Base-by-base conservation (phyloP, 371 early-diverging fungal genomes). In the Mortierella sp. region DNA sequence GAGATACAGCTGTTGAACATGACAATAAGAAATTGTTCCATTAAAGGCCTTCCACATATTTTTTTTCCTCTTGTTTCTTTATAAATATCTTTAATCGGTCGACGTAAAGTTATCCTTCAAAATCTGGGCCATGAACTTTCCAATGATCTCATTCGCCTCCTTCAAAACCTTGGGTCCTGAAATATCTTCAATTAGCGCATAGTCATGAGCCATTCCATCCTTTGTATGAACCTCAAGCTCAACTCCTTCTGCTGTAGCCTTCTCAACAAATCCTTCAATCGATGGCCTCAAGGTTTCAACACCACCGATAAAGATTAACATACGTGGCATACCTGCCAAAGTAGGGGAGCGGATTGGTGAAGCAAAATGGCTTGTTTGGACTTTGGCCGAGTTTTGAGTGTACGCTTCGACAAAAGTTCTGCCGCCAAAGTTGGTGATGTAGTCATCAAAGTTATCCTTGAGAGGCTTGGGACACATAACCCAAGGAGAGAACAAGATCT, bases 401-500 rank as follows among this genome's bases (percentile, higher is more conserved):
- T 79, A 79, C 2, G 68, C 70, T 7, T 73, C 67, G 31, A 56
- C 23, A 26, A 54, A 79, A 22, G 59, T 13, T 4, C 37, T 17
- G 2, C 66, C 70, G 4, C 80, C 80, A 0, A 5, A 0, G 23
- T 26, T 31, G 29, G 61, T 43, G 63, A 79, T 74, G 42, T 79
- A 79, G 32, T 79, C 80, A 53, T 74, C 66, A 0, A 56, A 28
- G 13, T 51, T 58, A 28, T 66, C 68, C 67, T 74, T 69, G 54
- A 74, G 32, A n/a, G 70, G 74, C 23, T 74, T 58, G 34, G 74
- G 70, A 12, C 73, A 74, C 67, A 74, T 73, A 0, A 79, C 80
- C 70, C 69, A 79, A 23, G 80, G 80, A 19, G 80, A 79, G 64
- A 74, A 74, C 28, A 79, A 64, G 15, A 79, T 65, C n/a, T 79